These are phyloP conservation scores for Apiotrichum gracile DNA, from an alignment of 1,284 basidiomycete species.

Conservation along the genomic window DNA sequence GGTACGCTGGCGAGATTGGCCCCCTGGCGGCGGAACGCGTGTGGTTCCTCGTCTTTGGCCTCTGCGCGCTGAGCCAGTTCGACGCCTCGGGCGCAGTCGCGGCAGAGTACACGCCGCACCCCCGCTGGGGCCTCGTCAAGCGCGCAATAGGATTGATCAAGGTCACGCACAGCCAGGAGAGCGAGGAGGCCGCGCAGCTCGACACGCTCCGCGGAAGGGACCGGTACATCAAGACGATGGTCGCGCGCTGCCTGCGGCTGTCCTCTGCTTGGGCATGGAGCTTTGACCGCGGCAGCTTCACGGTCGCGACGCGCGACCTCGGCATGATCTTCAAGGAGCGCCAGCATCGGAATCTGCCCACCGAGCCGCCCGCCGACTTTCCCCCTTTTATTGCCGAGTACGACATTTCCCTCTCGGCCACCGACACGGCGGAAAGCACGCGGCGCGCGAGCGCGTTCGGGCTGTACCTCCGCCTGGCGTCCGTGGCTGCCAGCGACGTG, in stretches of 20 bases:
- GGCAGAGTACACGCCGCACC: slow-evolving; percentile 48
- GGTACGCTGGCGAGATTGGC: slow-evolving; percentile 30
- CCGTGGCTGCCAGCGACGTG: slow-evolving; percentile 45
- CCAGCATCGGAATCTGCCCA: slow-evolving; percentile 68
- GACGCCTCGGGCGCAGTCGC: slow-evolving; percentile 55
- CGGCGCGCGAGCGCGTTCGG: slow-evolving; percentile 66
- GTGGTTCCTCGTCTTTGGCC: slow-evolving; percentile 65
- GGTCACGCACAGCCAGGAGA: slow-evolving; percentile 54
- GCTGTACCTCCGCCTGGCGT: slow-evolving; percentile 60
- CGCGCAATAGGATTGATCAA: slow-evolving; percentile 59
- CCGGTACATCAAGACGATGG: slow-evolving; percentile 66
- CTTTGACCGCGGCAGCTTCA: slow-evolving; percentile 60
- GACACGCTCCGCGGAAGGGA: slow-evolving; percentile 60
- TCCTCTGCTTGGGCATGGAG: slow-evolving; percentile 69
- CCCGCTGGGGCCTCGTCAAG: slow-evolving; percentile 64
- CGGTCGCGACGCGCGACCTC: slow-evolving; percentile 58
- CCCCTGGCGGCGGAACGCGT: slow-evolving; percentile 61
- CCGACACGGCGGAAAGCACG: slow-evolving; percentile 47
- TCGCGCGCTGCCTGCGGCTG: slow-evolving; percentile 67
- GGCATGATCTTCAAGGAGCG: slow-evolving; percentile 73
- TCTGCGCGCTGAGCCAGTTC: slow-evolving; percentile 75
- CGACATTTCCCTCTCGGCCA: slow-evolving; percentile 56
- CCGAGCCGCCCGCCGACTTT: slow-evolving; percentile 64
- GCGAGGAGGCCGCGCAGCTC: slow-evolving; percentile 50
- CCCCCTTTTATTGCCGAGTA: slow-evolving; percentile 67